Evolutionary conservation across 148 eudicot genomes (phyloP), one percentile per base, ranked within the genome.

Genomic region (Suaeda aralocaspica): DNA sequence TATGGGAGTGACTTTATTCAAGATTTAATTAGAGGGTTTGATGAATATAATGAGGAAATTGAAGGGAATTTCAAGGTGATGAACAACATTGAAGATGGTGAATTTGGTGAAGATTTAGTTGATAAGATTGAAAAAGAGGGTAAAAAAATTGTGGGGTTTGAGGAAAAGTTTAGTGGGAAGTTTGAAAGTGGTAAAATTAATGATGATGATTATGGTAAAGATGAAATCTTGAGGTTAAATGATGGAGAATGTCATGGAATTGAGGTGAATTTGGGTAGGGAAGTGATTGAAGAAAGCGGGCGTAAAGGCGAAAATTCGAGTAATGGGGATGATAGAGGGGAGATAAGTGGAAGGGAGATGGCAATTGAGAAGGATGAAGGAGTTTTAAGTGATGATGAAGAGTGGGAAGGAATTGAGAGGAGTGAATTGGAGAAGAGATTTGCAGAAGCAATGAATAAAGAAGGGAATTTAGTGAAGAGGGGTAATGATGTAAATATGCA

Each of bases 321-420:
- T 49, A 50, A 45, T 56, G 77, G 18, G 64, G 70, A 69, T 45
- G 72, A 61, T 18, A n/a, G n/a, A 36, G 78, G 59, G 49, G 78
- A 51, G 64, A 72, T 67, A 45, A 57, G 71, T 50, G 69, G 67
- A 24, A 74, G 77, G 39, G 49, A 33, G 67, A 24, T 71, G 77
- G 39, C 42, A 33, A 42, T 80, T 34, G 72, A 80, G 71, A 58
- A 12, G 36, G 75, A 24, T 16, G 76, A 72, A 68, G 73, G 72
- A 33, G 45, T 68, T 57, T 30, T 73, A 33, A 78, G 70, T 61
- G 83, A 74, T 49, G 86, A 77, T 39, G 93, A 86, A 72, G 96
- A 82, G 59, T 89, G 96, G 96, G 92, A 87, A 64, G 96, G 90
- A 49, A 69, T 90, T 51, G 92, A 90, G 74, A 84, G 84, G 72